Evolutionary conservation across 345 rosid species (phyloP), one percentile per base, ranked within the genome.

Genomic region (Citrus unshiu): DNA sequence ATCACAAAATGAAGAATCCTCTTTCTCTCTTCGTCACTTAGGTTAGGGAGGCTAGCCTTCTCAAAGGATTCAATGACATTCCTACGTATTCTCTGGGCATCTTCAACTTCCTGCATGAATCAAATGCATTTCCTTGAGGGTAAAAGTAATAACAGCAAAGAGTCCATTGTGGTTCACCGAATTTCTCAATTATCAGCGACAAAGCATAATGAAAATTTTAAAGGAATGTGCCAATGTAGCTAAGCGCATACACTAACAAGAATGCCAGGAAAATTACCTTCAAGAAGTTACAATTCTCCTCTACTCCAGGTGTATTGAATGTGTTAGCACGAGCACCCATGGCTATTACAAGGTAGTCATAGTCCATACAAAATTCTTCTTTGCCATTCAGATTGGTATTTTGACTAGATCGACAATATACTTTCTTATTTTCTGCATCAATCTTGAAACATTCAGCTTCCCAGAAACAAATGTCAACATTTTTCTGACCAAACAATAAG

Each of bases 261-360:
- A 32, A 2, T 10, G 24, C 64, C 25, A 56, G 35, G 27, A 43
- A 64, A 19, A 40, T 83, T 84, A 96, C 99, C 94, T 96, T 96
- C 80, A 96, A 86, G 86, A 94, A 96, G 82, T 93, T 87, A 83
- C 98, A 96, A 82, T 94, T 86, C 85, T 93, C 97, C 80, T 83
- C 91, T 9, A 96, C 98, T 75, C 98, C 99, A 12, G 99, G 99
- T 27, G 95, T 96, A 77, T 93, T 94, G 81, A 96, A 96, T 64
- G 98, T 96, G 86, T 96, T 96, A 43, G 97, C 82, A 74, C 93
- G 94, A 78, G 94, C 98, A 74, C 99, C 99, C 84, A 95, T 93
- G 16, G 99, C 98, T 74, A 96, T 86, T 21, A 96, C 92, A 73
- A 96, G 99, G 83, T 90, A 96, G 84, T 96, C 99, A 78, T 88